Base-by-base conservation (phyloP, 495 filamentous ascomycete genomes). In the Penicillium taxi region DNA sequence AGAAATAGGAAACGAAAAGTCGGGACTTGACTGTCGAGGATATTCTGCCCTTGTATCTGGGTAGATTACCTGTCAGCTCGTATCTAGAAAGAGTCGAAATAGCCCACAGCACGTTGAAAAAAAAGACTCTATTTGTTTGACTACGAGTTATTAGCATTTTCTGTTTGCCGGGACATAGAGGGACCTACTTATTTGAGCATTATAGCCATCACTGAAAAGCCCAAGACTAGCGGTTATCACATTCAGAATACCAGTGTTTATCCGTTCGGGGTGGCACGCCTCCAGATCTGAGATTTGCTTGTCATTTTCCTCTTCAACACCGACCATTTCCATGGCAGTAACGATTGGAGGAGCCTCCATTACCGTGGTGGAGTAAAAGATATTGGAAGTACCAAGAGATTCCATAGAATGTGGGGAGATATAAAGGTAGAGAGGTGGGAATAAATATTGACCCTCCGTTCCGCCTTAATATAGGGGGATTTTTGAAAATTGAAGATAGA, bases 161-260 rank as follows among this genome's bases (percentile, higher is more conserved):
- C 8, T 16, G 9, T 3, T 1, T 25, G 11, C 9, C 21, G 3
- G 9, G 18, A 11, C 5, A 28, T 32, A 1, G 8, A n/a, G 12
- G 23, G 11, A 24, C 47, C 20, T 26, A 59, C 56, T 56, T 32
- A 64, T 60, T 34, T 66, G 57, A 11, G 55, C 61, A 42, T 66
- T 67, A 48, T 67, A 69, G 8, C 65, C 65, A 50, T 69, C 65
- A 20, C 53, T 57, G 45, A 64, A 61, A 1, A 68, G 50, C 11
- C 61, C 64, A 12, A 64, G 22, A 0, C 64, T 63, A 0, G 60
- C 42, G 11, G 66, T 43, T 12, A 66, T 18, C 6, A 64, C 58
- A 24, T 57, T 63, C 13, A 67, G 32, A 6, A 58, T 26, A 9
- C 55, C 50, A 0, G 44, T 51, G 27, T 24, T 34, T 19, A 39